Conservation (phyloP, 768 basidiomycete species). For the Ramaria sp. region DNA sequence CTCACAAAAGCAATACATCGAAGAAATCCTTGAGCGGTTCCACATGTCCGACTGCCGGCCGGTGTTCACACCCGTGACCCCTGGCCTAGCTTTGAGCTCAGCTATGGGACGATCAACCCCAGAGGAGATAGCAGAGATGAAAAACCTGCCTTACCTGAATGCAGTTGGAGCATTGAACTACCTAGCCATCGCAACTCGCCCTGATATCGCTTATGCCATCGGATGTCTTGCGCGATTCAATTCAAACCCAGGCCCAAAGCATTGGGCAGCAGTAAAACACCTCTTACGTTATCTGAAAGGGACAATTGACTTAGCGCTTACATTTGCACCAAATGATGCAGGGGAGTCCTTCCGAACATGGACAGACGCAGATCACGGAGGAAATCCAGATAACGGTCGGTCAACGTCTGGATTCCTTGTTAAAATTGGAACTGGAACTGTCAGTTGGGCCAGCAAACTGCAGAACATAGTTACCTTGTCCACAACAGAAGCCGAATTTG, state of each 20-base stretch:
- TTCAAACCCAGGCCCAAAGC: conserved; percentile 19
- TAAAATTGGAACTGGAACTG: too few relatives aligned
- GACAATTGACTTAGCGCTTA: conserved; percentile 18
- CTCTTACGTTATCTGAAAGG: conserved; percentile 28
- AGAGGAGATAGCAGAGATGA: too few relatives aligned
- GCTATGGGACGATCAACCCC: conserved; percentile 2
- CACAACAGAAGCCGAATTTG: too few relatives aligned
- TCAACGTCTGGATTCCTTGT: too few relatives aligned
- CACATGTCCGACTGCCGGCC: conserved; percentile 7
- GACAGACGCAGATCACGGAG: too few relatives aligned
- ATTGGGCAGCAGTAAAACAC: conserved; percentile 29
- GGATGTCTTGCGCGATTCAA: conserved; percentile 21
- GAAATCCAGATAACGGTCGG: too few relatives aligned
- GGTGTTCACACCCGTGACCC: too few relatives aligned
- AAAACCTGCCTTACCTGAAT: too few relatives aligned
- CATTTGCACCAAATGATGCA: conserved; percentile 6
- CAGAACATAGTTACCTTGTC: too few relatives aligned
- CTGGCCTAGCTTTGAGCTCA: conserved; percentile 7
- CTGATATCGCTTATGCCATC: conserved; percentile 23
- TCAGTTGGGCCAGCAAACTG: too few relatives aligned
- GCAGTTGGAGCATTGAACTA: too few relatives aligned
- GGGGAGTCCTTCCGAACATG: conserved; percentile 11
- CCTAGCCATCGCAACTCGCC: too few relatives aligned
- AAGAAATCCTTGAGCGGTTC: conserved; percentile 10
- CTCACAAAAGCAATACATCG: conserved; percentile 13